Conservation (phyloP, 345 rosid species). For the Theobroma cacao region DNA sequence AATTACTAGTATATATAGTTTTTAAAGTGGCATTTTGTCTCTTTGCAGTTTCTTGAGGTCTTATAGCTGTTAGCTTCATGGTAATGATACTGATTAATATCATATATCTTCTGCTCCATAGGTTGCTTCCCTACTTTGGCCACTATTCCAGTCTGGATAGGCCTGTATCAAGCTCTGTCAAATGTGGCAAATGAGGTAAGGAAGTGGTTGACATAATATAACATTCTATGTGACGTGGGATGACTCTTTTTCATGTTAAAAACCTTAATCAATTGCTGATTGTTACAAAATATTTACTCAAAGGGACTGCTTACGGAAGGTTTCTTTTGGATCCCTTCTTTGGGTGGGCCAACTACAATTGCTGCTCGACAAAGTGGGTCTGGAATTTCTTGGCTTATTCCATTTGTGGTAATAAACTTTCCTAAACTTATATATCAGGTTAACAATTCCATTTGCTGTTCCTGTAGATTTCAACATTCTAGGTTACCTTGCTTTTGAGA, state of each 20-base stretch:
- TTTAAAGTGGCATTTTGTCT: not conserved
- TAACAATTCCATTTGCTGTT: not conserved
- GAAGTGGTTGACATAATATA: not conserved
- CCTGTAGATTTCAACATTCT: not conserved
- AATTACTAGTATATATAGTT: not conserved
- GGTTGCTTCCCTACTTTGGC: conserved; percentile 97
- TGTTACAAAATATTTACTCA: conserved; percentile 15
- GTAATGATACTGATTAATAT: conserved; percentile 19
- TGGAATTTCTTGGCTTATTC: conserved; percentile 94
- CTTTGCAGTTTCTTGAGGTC: not conserved
- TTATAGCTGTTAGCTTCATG: not conserved
- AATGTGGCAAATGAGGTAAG: conserved; percentile 95
- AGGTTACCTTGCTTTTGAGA: not conserved
- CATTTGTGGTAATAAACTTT: conserved; percentile 76
- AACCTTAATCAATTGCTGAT: conserved; percentile 16
- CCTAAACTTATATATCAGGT: conserved; percentile 5
- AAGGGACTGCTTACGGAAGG: conserved; percentile 94
- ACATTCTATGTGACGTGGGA: not conserved
- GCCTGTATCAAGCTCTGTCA: conserved; percentile 98
- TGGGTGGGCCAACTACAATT: conserved; percentile 92
- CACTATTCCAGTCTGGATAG: conserved; percentile 95
- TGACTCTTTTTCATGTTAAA: not conserved
- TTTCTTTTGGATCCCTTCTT: conserved; percentile 97
- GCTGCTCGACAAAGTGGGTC: conserved; percentile 98
- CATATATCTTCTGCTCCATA: conserved; percentile 24